Conservation (phyloP, 2,329 filamentous ascomycete species). For the Ilyonectria sp. region DNA sequence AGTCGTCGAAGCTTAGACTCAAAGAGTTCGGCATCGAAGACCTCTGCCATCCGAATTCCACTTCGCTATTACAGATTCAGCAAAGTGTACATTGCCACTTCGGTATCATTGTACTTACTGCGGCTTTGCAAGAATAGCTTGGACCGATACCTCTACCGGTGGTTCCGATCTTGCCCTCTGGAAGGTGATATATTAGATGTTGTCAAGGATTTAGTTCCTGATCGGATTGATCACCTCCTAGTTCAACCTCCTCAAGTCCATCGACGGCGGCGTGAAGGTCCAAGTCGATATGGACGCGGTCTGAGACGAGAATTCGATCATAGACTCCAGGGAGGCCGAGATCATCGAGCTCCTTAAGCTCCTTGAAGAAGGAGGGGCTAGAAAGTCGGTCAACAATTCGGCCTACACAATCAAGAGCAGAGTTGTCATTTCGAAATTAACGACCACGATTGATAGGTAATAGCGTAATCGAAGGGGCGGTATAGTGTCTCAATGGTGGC, state of each 20-base stretch:
- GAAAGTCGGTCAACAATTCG: neutral
- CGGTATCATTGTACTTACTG: neutral
- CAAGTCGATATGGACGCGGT: slow-evolving; percentile 73
- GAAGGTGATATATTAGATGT: neutral
- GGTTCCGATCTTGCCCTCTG: slow-evolving; percentile 43
- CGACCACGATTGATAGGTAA: neutral
- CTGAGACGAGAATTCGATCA: slow-evolving; percentile 70
- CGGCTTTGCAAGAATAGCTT: neutral
- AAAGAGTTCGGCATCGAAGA: slow-evolving; percentile 76
- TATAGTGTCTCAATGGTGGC: neutral
- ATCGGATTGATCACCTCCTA: slow-evolving; percentile 51
- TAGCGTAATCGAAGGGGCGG: neutral
- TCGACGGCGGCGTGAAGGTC: slow-evolving; percentile 77
- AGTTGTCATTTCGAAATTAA: neutral
- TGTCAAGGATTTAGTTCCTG: neutral
- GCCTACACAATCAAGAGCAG: neutral
- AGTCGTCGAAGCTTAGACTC: slow-evolving; percentile 74
- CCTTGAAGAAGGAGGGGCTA: slow-evolving; percentile 37
- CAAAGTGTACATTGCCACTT: neutral
- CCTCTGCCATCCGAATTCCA: slow-evolving; percentile 75
- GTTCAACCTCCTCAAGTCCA: slow-evolving; percentile 71
- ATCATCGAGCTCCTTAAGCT: slow-evolving; percentile 53
- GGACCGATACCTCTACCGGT: slow-evolving; percentile 34
- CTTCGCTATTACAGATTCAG: slow-evolving; percentile 60
- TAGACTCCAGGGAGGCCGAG: slow-evolving; percentile 54